Conservation (phyloP, 2,329 filamentous ascomycete species). For the Pseudogymnoascus sp. region DNA sequence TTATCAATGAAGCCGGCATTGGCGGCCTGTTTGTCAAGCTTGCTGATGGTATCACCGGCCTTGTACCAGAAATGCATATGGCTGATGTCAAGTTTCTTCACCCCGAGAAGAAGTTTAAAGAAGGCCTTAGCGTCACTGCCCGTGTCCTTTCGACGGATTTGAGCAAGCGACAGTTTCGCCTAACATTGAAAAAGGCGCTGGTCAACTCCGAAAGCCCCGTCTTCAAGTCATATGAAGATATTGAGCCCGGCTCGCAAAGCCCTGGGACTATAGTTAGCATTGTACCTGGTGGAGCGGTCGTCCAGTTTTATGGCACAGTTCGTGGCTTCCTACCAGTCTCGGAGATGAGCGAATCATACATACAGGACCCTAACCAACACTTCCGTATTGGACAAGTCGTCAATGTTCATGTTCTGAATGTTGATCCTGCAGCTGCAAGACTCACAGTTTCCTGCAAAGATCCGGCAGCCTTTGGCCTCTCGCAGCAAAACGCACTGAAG, state of each 20-base stretch:
- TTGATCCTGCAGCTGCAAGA: slow-evolving; percentile 63
- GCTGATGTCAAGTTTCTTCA: slow-evolving; percentile 82
- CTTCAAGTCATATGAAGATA: slow-evolving; percentile 69
- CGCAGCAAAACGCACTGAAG: slow-evolving; percentile 70
- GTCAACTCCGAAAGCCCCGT: slow-evolving; percentile 81
- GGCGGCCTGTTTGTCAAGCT: slow-evolving; percentile 76
- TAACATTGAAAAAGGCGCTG: slow-evolving; percentile 91
- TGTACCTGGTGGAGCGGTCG: slow-evolving; percentile 68
- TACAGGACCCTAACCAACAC: slow-evolving; percentile 80
- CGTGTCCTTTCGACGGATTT: slow-evolving; percentile 75
- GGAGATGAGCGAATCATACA: slow-evolving; percentile 97
- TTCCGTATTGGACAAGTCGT: slow-evolving; percentile 89
- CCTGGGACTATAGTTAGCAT: slow-evolving; percentile 84
- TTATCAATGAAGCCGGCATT: slow-evolving; percentile 71
- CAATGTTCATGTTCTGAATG: slow-evolving; percentile 76
- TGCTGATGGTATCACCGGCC: slow-evolving; percentile 79
- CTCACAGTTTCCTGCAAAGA: slow-evolving; percentile 93
- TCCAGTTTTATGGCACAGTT: slow-evolving; percentile 84
- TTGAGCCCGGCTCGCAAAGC: slow-evolving; percentile 67
- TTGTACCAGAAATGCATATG: slow-evolving; percentile 81
- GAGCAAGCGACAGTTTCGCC: slow-evolving; percentile 67
- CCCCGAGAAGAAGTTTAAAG: slow-evolving; percentile 92
- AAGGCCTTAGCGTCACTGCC: slow-evolving; percentile 76
- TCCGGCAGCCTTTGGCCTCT: slow-evolving; percentile 64
- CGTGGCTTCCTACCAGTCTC: slow-evolving; percentile 84